These are phyloP conservation scores for Pythium sukuiense DNA, from an alignment of 352 stramenopile genomes.

Conservation along the genomic window DNA sequence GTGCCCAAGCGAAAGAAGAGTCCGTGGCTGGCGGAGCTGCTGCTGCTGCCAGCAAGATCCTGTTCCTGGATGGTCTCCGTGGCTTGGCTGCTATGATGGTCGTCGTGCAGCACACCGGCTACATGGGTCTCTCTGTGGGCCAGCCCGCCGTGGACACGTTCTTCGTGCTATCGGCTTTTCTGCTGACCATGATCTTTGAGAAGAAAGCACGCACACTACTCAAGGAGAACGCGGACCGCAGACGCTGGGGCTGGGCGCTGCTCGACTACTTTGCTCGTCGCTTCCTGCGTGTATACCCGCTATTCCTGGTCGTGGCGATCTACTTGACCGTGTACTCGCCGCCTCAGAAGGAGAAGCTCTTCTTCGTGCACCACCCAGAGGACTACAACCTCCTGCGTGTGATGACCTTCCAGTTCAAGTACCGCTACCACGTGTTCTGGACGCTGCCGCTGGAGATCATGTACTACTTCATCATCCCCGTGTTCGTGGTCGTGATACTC, in stretches of 20 bases:
- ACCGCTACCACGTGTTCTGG: slow-evolving; percentile 23
- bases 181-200: slow-evolving; percentile 55
- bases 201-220: slow-evolving; percentile 41
- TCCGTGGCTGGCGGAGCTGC: too few relatives aligned
- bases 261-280: slow-evolving; percentile 47
- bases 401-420: slow-evolving; percentile 35
- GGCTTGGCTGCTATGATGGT: slow-evolving; percentile 32
- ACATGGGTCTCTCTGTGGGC: slow-evolving; percentile 43
- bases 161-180: slow-evolving; percentile 54
- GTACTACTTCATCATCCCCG: slow-evolving; percentile 42
- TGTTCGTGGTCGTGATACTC: slow-evolving; percentile 27
- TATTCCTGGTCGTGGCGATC: slow-evolving; percentile 36
- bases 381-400: slow-evolving; percentile 21
- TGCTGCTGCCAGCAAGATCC: slow-evolving; percentile 24
- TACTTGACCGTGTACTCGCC: slow-evolving; percentile 15
- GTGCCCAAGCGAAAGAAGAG: too few relatives aligned
- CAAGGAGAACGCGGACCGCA: slow-evolving; percentile 21
- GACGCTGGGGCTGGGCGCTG: slow-evolving; percentile 36
- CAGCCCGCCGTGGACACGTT: slow-evolving; percentile 46
- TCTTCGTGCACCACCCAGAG: background rate
- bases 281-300: slow-evolving; percentile 50
- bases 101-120: slow-evolving; percentile 27
- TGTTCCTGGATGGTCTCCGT: slow-evolving; percentile 34
- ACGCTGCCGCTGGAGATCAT: slow-evolving; percentile 36
- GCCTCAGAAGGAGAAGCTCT: slow-evolving; percentile 20